phyloP scores from a whole-genome alignment of 345 rosid species.

The Syzygium oleosum region DNA sequence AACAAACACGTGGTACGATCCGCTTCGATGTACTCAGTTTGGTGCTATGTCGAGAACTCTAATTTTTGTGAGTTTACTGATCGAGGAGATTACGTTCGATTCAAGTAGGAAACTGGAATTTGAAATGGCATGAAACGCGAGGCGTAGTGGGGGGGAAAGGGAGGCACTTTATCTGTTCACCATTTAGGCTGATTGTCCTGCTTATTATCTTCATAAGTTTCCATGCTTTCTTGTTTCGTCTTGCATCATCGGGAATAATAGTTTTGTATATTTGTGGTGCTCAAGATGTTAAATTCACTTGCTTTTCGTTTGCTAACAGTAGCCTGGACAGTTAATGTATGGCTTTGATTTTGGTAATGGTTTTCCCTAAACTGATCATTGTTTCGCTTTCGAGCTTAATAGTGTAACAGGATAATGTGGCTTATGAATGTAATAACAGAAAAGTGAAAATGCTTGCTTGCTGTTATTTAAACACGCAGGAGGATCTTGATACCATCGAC shows the following conservation, averaged over 20 bases:
- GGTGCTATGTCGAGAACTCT: not conserved
- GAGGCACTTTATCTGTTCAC: not conserved
- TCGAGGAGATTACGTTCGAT: not conserved
- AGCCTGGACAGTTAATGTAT: not conserved
- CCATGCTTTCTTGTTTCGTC: not conserved
- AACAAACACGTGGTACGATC: constrained; percentile 72
- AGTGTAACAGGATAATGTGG: not conserved
- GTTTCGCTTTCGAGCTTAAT: not conserved
- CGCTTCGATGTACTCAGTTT: not conserved
- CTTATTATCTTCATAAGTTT: not conserved
- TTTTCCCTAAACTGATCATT: not conserved
- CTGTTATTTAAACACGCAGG: constrained; percentile 29
- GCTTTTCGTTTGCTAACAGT: not conserved
- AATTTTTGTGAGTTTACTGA: not conserved
- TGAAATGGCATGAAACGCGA: not conserved
- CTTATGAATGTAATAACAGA: not conserved
- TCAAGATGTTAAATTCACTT: not conserved
- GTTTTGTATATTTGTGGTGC: not conserved
- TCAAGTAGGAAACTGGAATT: not conserved
- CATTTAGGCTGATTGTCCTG: not conserved
- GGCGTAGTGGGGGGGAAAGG: not conserved
- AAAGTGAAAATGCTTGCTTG: not conserved
- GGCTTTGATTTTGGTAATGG: not conserved
- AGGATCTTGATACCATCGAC: constrained; percentile 73
- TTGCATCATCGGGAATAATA: not conserved